Percentiles rank a stretch among this genome's conserved stretches.
These are phyloP conservation scores for Exophiala sp. DNA, from an alignment of 2,329 filamentous ascomycete species.

Conservation along the genomic window DNA sequence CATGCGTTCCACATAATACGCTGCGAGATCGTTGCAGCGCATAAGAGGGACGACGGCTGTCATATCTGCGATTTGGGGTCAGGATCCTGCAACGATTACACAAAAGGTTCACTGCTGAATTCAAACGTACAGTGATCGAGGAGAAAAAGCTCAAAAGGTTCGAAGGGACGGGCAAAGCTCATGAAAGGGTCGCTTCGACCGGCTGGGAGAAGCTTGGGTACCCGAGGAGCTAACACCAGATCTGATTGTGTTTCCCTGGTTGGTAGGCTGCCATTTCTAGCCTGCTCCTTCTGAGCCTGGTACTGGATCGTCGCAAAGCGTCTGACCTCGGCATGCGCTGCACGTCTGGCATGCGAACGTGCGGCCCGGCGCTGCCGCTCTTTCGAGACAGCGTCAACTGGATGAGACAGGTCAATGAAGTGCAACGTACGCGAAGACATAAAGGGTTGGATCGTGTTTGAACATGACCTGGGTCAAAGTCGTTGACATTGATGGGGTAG, in stretches of 20 bases:
- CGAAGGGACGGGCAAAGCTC: conserved; percentile 1
- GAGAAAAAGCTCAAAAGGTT: neutral
- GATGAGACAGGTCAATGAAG: neutral
- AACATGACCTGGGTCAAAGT: too few relatives aligned
- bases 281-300: neutral
- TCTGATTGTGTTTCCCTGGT: neutral
- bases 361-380: neutral
- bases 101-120: neutral
- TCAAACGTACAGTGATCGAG: neutral
- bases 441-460: too few relatives aligned
- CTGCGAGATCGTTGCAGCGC: neutral
- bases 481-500: too few relatives aligned
- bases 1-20: neutral
- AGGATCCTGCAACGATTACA: neutral
- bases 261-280: neutral
- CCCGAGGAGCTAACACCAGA: neutral
- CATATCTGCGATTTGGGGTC: neutral
- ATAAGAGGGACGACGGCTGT: neutral
- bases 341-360: neutral
- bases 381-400: neutral
- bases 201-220: neutral
- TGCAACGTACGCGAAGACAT: neutral
- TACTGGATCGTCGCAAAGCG: neutral
- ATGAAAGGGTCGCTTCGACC: neutral
- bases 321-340: neutral